These are phyloP conservation scores for Castanea sativa DNA, from an alignment of 306 rosid species.

Conservation along the genomic window DNA sequence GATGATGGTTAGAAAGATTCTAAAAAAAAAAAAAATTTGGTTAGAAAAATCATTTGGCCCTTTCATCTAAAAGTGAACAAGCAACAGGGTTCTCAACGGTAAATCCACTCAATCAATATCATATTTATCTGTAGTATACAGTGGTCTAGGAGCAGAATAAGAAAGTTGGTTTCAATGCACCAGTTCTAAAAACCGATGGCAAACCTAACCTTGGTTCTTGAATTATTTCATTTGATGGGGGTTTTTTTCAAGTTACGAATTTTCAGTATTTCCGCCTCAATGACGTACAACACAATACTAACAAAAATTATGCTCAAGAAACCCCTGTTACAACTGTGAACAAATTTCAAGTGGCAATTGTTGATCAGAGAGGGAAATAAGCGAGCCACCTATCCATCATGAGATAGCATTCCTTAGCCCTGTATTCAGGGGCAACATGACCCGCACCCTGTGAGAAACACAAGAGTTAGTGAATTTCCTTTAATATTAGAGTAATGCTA, in stretches of 20 bases:
- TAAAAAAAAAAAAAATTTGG: too few relatives aligned
- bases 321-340: background rate
- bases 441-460: constrained; percentile 21
- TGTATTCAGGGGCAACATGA: constrained; percentile 30
- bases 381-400: constrained; percentile 29
- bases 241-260: background rate
- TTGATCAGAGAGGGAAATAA: constrained; percentile 12
- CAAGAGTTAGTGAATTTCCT: background rate
- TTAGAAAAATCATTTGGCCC: too few relatives aligned
- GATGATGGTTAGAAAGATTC: too few relatives aligned
- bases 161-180: too few relatives aligned
- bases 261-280: background rate
- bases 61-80: too few relatives aligned
- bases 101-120: too few relatives aligned
- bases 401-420: constrained; percentile 24
- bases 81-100: too few relatives aligned
- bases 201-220: background rate
- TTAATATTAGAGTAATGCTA: too few relatives aligned
- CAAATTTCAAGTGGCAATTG: too few relatives aligned
- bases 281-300: background rate
- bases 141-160: too few relatives aligned
- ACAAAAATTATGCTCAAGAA: background rate
- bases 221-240: background rate
- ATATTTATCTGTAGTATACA: too few relatives aligned
- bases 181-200: too few relatives aligned